Percentiles rank a stretch among this genome's conserved stretches.
These are phyloP conservation scores for Brettanomyces naardenensis DNA, from an alignment of 805 yeast genomes.

Conservation along the genomic window DNA sequence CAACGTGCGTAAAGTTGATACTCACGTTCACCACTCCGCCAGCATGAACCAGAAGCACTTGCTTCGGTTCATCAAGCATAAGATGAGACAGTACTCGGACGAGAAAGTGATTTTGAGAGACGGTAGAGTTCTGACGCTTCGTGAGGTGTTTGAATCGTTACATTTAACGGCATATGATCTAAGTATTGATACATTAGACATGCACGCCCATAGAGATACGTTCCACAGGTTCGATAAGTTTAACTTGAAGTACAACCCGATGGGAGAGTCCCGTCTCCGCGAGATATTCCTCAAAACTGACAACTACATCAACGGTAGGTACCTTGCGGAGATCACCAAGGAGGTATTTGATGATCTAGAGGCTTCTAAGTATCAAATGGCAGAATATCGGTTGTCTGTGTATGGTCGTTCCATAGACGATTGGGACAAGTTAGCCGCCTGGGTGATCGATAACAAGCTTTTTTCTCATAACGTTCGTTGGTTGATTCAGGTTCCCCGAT, in stretches of 20 bases:
- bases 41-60: conserved; percentile 98
- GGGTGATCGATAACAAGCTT: conserved; percentile 91
- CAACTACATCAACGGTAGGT: conserved; percentile 80
- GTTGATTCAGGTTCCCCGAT: conserved; percentile 91
- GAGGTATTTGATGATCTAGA: conserved; percentile 94
- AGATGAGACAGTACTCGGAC: conserved; percentile 76
- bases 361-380: conserved; percentile 93
- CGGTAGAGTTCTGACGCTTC: conserved; percentile 75
- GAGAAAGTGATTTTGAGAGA: conserved; percentile 93
- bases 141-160: conserved; percentile 87
- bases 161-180: conserved; percentile 90
- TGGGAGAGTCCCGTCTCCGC: conserved; percentile 95
- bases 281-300: conserved; percentile 95
- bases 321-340: conserved; percentile 86
- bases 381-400: conserved; percentile 89
- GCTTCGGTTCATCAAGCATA: conserved; percentile 88
- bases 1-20: conserved; percentile 93
- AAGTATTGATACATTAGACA: conserved; percentile 92
- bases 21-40: conserved; percentile 98
- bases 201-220: conserved; percentile 99
- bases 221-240: conserved; percentile 97
- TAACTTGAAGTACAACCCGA: conserved; percentile 93
- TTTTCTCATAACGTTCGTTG: conserved; percentile 93
- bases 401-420: conserved; percentile 87
- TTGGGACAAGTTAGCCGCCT: conserved; percentile 91